Base-by-base conservation (phyloP, 2,329 filamentous ascomycete species). In the Ophioceras dolichostomum region DNA sequence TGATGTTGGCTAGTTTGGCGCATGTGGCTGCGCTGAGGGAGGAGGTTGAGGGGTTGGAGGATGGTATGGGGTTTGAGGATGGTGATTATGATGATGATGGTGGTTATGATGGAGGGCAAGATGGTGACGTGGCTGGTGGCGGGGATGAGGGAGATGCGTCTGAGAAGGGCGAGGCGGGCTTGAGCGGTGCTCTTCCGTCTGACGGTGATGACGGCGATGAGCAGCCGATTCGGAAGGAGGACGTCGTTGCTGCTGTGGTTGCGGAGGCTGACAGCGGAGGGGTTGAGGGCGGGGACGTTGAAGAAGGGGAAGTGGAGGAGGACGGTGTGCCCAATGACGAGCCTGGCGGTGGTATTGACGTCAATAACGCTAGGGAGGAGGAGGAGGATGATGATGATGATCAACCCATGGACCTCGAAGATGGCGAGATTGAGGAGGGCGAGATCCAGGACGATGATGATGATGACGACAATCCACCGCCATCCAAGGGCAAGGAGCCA, bases 1-100 rank as follows among this genome's bases (percentile, higher is more conserved):
- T 76, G 45, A 55, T 82, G 39, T 66, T 72, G 46, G 58, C 66
- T 10, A 72, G 68, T 35, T 54, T 75, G 16, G 63, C 63, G 22
- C 68, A 76, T 45, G 67, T 71, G 55, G 65, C 66, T 9, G 60
- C 61, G 10, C 44, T 72, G 37, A 53, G 60, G 34, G 62, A 67
- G 17, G 59, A 54, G 24, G 59, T 49, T 16, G 60, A 59, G 16
- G 33, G 33, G 16, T 22, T 26, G 46, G 55, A 58, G 12, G 52
- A 64, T 16, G 21, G 33, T 7, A 19, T 22, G 19, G 14, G 26
- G 6, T 65, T 61, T 0, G 55, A 62, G 0, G 55, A 59, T 31
- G 61, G 70, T 42, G 59, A 64, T 47, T 52, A 73, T 31, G 65
- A 67, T 33, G 65, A 64, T 36, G 65, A 58, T 21, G 54, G 55